Base-by-base conservation (phyloP, 225 moss, liverwort and hornwort species). In the Sphagnum tenellum region DNA sequence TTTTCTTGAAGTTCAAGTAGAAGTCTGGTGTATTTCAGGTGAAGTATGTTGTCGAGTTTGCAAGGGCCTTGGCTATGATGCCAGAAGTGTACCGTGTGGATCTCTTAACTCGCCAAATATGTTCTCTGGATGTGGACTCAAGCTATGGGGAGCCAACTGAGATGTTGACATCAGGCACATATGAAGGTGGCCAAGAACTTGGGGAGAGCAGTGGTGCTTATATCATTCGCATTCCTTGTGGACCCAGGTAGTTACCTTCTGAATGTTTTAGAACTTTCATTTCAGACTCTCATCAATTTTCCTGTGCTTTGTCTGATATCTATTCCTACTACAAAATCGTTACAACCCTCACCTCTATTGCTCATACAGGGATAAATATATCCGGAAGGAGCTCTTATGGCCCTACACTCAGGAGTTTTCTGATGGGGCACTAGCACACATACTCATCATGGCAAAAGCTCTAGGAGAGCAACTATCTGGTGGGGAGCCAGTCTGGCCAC, bases 61-160 rank as follows among this genome's bases (percentile, higher is more conserved):
- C 86, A 14, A 75, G 79, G 62, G 86, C 86, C n/a, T 50, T 86
- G 63, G 77, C 86, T 4, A 45, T 77, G 77, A 86, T 82, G 86
- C 86, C 86, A 4, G 77, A 86, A 61, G 79, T 86, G 1, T 86
- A 86, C 59, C 79, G 86, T 7, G 86, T 86, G n/a, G 86, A 86
- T 66, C 58, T 86, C 62, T 66, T 86, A 50, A 86, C 82, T 55
- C 79, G 86, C 46, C 82, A 82, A 62, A 79, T 86, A 8, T 82
- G 82, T 69, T 82, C 76, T 11, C 79, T 82, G 0, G 54, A 11
- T 4, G 73, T 86, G 67, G 86, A 86, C 52, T 82, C 65, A 63
- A 82, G 82, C 60, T 86, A 86, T 57, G 79, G 82, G 0, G 86
- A 86, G 46, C 82, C 82, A 8, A 75, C 82, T 3, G 86, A 86